phyloP scores from a whole-genome alignment of 2,329 filamentous ascomycete genomes.

The Trichothecium sympodiale region DNA sequence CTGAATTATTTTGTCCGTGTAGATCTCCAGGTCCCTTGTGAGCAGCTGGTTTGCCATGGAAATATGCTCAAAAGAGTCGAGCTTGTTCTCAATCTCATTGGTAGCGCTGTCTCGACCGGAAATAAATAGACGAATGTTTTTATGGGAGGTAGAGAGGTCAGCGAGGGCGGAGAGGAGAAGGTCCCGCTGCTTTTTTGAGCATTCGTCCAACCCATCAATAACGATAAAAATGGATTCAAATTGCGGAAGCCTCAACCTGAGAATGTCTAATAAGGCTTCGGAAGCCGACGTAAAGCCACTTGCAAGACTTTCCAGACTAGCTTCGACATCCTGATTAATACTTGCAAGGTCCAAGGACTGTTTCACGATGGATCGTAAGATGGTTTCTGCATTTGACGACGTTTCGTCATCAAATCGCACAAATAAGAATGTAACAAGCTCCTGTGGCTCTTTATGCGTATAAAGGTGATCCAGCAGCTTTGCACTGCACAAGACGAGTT shows the following conservation, averaged over 20 bases:
- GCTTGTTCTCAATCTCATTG: conserved; percentile 6
- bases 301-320: background rate
- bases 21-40: conserved; percentile 5
- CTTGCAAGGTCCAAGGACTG: conserved; percentile 4
- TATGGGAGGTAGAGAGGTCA: background rate
- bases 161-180: conserved; percentile 1
- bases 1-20: conserved; percentile 5
- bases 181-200: conserved; percentile 11
- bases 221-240: conserved; percentile 13
- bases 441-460: background rate
- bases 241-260: background rate
- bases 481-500: conserved; percentile 7
- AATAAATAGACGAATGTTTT: conserved; percentile 13
- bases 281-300: background rate
- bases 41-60: conserved; percentile 2
- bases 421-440: conserved; percentile 8
- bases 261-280: background rate
- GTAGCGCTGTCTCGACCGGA: conserved; percentile 14
- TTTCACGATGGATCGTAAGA: conserved; percentile 8
- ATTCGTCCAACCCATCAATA: conserved; percentile 23
- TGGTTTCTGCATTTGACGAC: conserved; percentile 8
- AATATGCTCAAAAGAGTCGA: conserved; percentile 2
- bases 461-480: conserved; percentile 8
- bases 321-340: conserved; percentile 1
- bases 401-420: conserved; percentile 4